Conservation (phyloP, 208 protist genomes). For the Phytomonas sp. region DNA sequence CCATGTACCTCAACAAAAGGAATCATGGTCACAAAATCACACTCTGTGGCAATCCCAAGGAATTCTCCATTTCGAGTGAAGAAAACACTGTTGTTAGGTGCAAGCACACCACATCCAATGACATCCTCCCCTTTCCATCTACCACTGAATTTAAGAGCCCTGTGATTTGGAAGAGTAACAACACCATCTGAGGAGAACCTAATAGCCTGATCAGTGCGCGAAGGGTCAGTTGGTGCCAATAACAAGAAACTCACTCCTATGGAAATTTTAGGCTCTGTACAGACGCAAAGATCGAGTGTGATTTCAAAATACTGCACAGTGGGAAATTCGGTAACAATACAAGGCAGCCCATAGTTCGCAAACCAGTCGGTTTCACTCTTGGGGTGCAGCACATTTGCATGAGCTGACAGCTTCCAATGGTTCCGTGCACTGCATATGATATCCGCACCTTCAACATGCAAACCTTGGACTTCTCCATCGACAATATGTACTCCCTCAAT, state of each 20-base stretch:
- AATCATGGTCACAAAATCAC: conserved; percentile 36
- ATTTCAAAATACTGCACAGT: conserved; percentile 85
- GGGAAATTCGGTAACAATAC: conserved; percentile 61
- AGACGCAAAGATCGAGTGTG: conserved; percentile 56
- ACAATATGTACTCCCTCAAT: conserved; percentile 59
- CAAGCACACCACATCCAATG: conserved; percentile 78
- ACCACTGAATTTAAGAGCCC: conserved; percentile 27
- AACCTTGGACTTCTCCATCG: conserved; percentile 71
- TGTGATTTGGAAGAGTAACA: conserved; percentile 21
- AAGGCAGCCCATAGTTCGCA: conserved; percentile 55
- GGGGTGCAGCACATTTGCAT: background rate
- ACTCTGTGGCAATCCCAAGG: conserved; percentile 60
- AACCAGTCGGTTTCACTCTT: conserved; percentile 41
- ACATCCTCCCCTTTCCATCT: conserved; percentile 71
- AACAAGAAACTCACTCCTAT: conserved; percentile 56
- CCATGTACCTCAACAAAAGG: conserved; percentile 61
- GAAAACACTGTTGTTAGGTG: conserved; percentile 71
- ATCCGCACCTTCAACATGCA: conserved; percentile 70
- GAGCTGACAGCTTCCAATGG: conserved; percentile 43
- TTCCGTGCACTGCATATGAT: conserved; percentile 68
- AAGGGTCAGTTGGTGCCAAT: conserved; percentile 30
- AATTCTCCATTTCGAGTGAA: conserved; percentile 85
- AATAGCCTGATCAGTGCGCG: conserved; percentile 29
- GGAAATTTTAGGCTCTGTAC: conserved; percentile 27
- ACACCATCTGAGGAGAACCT: conserved; percentile 48